Conservation (phyloP, 2,329 filamentous ascomycete species). For the Aspergillus ustus region DNA sequence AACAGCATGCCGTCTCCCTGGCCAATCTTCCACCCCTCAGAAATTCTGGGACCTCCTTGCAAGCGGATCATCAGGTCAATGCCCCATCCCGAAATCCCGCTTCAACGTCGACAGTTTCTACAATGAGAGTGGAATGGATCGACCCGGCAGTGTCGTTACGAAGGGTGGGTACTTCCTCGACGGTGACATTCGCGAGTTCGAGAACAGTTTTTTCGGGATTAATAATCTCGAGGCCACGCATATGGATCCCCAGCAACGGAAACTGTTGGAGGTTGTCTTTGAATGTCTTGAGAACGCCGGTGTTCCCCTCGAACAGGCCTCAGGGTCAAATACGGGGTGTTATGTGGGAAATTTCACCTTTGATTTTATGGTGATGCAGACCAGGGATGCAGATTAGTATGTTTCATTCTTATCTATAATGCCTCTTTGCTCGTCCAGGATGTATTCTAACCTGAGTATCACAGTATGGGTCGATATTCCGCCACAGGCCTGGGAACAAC, state of each 20-base stretch:
- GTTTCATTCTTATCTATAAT: no score
- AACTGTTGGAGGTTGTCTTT: conserved; percentile 18
- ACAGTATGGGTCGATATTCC: conserved; percentile 10
- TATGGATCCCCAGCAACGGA: conserved; percentile 21
- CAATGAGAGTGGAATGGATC: not conserved
- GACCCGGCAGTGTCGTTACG: not conserved
- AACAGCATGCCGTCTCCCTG: conserved; percentile 9
- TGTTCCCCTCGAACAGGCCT: not conserved
- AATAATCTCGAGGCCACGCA: conserved; percentile 21
- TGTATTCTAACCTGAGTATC: no score
- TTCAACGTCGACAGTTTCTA: conserved; percentile 11
- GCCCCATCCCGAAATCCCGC: conserved; percentile 1
- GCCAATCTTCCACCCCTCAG: not conserved
- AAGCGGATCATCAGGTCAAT: not conserved
- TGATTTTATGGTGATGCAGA: conserved; percentile 25
- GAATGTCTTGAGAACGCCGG: conserved; percentile 17
- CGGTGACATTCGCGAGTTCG: conserved; percentile 12
- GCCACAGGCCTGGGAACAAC: conserved; percentile 20
- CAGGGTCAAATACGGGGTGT: conserved; percentile 9
- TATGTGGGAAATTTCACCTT: conserved; percentile 26
- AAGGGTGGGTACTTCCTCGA: conserved; percentile 12
- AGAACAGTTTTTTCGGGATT: conserved; percentile 17
- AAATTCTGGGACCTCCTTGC: conserved; percentile 20
- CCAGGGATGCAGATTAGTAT: conserved; percentile 18
- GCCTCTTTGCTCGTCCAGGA: no score